These are phyloP conservation scores for Pleurotus tuber-regium DNA, from an alignment of 768 basidiomycete species.

Conservation along the genomic window DNA sequence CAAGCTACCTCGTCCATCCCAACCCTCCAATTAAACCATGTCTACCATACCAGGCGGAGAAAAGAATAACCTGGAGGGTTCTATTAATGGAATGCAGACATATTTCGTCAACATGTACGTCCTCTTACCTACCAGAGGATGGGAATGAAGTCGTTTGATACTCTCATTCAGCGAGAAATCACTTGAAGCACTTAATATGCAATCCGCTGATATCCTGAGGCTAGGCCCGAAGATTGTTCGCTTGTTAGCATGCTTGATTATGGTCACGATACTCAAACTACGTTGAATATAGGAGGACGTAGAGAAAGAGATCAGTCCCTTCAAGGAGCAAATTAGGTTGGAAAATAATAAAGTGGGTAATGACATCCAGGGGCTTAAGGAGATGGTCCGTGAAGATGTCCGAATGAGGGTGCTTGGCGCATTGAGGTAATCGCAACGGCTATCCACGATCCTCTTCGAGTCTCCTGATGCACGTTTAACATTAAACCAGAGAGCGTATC, in stretches of 20 bases:
- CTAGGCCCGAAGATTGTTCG: not conserved
- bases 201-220: not conserved
- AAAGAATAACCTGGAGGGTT: not conserved
- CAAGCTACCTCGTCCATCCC: not conserved
- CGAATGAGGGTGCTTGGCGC: constrained; percentile 20
- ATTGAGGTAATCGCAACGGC: constrained; percentile 35
- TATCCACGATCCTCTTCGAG: constrained; percentile 14
- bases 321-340: constrained; percentile 11
- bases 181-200: not conserved
- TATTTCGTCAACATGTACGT: not conserved
- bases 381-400: constrained; percentile 21
- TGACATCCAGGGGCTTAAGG: constrained; percentile 13
- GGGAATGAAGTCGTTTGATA: not conserved
- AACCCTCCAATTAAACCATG: not conserved
- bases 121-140: not conserved
- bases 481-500: constrained; percentile 28
- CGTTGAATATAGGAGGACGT: not conserved
- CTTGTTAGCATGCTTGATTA: too few species aligned
- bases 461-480: not conserved
- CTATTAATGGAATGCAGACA: not conserved
- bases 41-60: too few species aligned
- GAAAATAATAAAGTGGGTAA: not conserved
- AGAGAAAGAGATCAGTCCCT: constrained; percentile 16
- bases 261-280: too few species aligned
- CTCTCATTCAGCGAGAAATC: not conserved